Evolutionary conservation across 345 rosid genomes (phyloP).

Genomic region (Turnera subulata): DNA sequence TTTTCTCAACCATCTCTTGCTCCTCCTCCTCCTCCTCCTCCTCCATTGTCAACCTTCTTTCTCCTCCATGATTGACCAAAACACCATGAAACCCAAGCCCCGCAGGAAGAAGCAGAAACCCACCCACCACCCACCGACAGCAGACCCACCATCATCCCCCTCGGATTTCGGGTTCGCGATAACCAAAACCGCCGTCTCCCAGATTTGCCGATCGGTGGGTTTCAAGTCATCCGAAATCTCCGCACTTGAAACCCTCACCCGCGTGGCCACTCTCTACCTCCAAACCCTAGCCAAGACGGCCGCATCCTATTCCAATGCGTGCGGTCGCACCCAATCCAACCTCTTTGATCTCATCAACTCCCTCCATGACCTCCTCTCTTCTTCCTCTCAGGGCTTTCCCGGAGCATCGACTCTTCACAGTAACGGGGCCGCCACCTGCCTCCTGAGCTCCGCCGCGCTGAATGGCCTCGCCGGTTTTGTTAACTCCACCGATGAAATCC

Average conservation of each 20-base stretch:
- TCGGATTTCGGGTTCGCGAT: slow-evolving; percentile 34
- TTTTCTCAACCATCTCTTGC: no score
- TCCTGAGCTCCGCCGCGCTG: slow-evolving; percentile 30
- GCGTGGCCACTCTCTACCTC: slow-evolving; percentile 35
- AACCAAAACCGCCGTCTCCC: slow-evolving; percentile 48
- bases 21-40: no score
- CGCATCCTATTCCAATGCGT: slow-evolving; percentile 31
- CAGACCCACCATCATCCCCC: slow-evolving; percentile 4
- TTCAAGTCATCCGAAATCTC: slow-evolving; percentile 37
- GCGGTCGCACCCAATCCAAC: slow-evolving; percentile 52
- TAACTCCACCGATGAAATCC: slow-evolving; percentile 35
- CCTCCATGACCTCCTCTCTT: slow-evolving; percentile 39
- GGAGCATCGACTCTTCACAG: slow-evolving; percentile 39
- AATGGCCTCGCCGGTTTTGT: slow-evolving; percentile 37
- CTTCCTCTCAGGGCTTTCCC: slow-evolving; percentile 32
- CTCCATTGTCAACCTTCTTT: no score
- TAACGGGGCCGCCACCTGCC: slow-evolving; percentile 6
- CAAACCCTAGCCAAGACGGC: slow-evolving; percentile 38
- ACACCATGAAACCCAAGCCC: slow-evolving; percentile 9
- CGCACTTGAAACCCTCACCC: slow-evolving; percentile 46
- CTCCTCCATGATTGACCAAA: no score
- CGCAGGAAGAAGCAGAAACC: neutral
- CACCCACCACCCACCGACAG: neutral
- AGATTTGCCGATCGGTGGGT: slow-evolving; percentile 53
- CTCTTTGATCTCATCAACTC: slow-evolving; percentile 44